These are phyloP conservation scores for Pseudomicrostroma phylloplanum DNA, from an alignment of 1,284 basidiomycete species.

Conservation along the genomic window DNA sequence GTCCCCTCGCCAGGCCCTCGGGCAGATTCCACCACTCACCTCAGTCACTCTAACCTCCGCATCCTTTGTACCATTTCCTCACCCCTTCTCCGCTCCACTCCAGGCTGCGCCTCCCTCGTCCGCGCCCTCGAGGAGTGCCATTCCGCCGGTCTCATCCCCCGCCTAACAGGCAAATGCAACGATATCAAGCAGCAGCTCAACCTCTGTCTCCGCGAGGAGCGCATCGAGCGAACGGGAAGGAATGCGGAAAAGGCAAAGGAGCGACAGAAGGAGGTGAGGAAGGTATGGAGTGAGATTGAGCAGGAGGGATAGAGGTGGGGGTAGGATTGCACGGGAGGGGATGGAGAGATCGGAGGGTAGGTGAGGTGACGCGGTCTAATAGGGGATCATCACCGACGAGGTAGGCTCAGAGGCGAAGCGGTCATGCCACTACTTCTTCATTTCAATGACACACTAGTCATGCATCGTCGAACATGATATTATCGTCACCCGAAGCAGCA, in stretches of 20 bases:
- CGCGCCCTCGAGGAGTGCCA: slow-evolving; percentile 32
- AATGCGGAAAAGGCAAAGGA: not conserved
- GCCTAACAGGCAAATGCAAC: slow-evolving; percentile 34
- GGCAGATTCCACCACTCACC: not conserved
- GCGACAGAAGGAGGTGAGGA: not conserved
- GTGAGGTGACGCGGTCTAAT: no score
- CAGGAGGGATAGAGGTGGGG: not conserved
- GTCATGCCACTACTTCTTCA: no score
- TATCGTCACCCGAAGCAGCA: no score
- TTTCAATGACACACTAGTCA: no score
- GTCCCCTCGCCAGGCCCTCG: not conserved
- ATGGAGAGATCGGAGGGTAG: no score
- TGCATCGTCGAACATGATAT: no score
- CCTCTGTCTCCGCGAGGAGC: slow-evolving; percentile 30
- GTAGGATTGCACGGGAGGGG: no score
- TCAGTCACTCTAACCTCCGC: not conserved
- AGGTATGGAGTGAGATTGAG: not conserved
- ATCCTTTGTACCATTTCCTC: not conserved
- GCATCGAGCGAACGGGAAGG: not conserved
- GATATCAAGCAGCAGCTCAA: slow-evolving; percentile 34
- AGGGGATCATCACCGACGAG: no score
- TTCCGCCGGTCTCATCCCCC: slow-evolving; percentile 21
- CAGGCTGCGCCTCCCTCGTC: slow-evolving; percentile 33
- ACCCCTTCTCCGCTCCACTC: not conserved
- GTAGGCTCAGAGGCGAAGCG: no score